phyloP scores from a whole-genome alignment of 176 grass and related monocot genomes.

The Stipa capillata region DNA sequence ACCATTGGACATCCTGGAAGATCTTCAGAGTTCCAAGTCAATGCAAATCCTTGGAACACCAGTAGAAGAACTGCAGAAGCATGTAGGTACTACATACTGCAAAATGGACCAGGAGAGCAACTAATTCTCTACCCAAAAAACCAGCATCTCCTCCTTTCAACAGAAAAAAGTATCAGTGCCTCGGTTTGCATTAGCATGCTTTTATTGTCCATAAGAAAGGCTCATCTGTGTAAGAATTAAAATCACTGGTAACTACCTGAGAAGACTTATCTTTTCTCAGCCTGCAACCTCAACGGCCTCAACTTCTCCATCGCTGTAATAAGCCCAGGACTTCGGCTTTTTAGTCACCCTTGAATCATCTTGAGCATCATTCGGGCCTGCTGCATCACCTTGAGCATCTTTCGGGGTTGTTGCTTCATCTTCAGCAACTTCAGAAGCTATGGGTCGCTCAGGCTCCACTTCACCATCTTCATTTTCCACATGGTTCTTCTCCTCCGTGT shows the following conservation, averaged over 20 bases:
- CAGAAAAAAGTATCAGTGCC: constrained; percentile 8
- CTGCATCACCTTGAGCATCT: not conserved
- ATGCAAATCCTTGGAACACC: not conserved
- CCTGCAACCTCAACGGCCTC: constrained; percentile 49
- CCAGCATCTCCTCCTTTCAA: constrained; percentile 11
- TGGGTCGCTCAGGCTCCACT: constrained; percentile 20
- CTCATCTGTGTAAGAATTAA: constrained; percentile 22
- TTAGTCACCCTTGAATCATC: constrained; percentile 23
- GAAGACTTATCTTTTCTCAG: constrained; percentile 23
- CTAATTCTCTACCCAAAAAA: constrained; percentile 20
- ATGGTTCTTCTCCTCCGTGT: constrained; percentile 11
- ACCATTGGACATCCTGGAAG: not conserved
- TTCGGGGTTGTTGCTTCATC: constrained; percentile 1
- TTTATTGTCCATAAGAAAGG: constrained; percentile 13
- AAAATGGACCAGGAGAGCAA: constrained; percentile 12
- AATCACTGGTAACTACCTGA: constrained; percentile 15
- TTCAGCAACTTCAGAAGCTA: constrained; percentile 23
- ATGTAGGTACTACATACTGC: constrained; percentile 8
- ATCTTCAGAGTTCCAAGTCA: not conserved
- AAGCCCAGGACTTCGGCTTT: too few relatives aligned
- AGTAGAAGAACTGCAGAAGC: constrained; percentile 16
- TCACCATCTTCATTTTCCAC: constrained; percentile 31
- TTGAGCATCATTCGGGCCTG: constrained; percentile 11
- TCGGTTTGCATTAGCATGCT: not conserved
- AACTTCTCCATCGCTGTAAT: too few relatives aligned